A percentile compares a stretch with the other conserved stretches of the same genome.
Conservation (phyloP, 1,139 yeast genomes). For the Keqinozyma sinolaborantium region DNA sequence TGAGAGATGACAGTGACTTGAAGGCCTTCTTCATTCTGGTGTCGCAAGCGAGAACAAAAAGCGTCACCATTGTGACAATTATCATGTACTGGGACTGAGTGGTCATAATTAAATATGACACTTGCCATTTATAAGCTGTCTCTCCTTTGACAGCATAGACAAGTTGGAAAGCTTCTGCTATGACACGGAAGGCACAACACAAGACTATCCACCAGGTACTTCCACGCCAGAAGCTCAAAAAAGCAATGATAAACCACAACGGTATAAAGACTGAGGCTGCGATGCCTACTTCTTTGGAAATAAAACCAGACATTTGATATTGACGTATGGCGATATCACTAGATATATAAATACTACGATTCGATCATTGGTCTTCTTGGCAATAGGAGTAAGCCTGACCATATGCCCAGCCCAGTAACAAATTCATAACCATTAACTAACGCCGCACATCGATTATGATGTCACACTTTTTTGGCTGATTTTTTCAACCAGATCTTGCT, state of each 20-base stretch:
- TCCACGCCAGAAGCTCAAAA: slow-evolving; percentile 1
- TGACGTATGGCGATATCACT: too few relatives aligned
- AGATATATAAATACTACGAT: too few relatives aligned
- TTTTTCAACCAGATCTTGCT: too few relatives aligned
- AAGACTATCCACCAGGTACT: not conserved
- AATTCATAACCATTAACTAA: too few relatives aligned
- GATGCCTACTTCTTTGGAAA: slow-evolving; percentile 17
- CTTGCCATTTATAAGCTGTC: not conserved
- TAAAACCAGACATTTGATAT: not conserved
- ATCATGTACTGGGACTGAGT: not conserved
- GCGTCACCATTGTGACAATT: not conserved
- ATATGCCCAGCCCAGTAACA: too few relatives aligned
- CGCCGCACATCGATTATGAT: too few relatives aligned
- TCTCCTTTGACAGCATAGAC: not conserved
- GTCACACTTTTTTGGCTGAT: too few relatives aligned
- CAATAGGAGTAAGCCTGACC: too few relatives aligned
- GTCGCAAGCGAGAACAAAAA: not conserved
- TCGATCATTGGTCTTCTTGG: too few relatives aligned
- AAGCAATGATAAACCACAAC: slow-evolving; percentile 18
- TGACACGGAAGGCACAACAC: not conserved
- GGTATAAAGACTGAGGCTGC: slow-evolving; percentile 27
- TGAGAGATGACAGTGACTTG: too few relatives aligned
- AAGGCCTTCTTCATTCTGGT: not conserved
- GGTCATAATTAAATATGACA: not conserved
- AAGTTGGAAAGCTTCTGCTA: not conserved